Evolutionary conservation across 2,329 filamentous ascomycete genomes (phyloP), one percentile per base, ranked within the genome.

Genomic region (Phoma sp.): DNA sequence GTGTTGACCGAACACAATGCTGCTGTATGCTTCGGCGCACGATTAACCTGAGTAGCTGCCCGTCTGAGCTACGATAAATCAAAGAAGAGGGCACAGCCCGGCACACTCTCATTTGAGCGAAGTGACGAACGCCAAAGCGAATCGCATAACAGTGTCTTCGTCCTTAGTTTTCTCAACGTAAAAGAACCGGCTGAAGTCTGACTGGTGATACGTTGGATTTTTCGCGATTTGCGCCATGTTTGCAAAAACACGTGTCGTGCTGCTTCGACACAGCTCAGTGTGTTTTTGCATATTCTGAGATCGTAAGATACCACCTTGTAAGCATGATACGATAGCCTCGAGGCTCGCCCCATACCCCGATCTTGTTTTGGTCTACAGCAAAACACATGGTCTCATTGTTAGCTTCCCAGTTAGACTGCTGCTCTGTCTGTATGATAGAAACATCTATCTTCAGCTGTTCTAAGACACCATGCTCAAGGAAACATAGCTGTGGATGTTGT

Each of bases 181-280:
- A 38, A 82, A 80, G 69, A 84, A 84, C 25, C 78, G 76, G 51
- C 67, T 66, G 60, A 85, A 85, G 63, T 84, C 75, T 37, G 80
- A 72, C 45, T 76, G 74, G 7, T 78, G 79, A 52, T 78, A 75
- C 39, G 69, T 65, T 17, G 74, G 75, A 12, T 74, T 61, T 37
- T 73, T 73, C 25, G 65, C 59, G 41, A 77, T 78, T 45, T 75
- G 73, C 0, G 75, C 66, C 22, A 69, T 69, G 7, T 74, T 74
- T 7, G 67, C 68, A 22, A 64, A 70, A 1, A 73, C 74, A 64
- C 0, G 63, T 76, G 60, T 83, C 81, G 61, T 82, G 76, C 35
- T 81, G 80, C 4, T 35, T 37, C 10, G 45, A 50, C 7, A 81
- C 71, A 15, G 73, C 71, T 7, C 81, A 61, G 55, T 80, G 76